Base-by-base conservation (phyloP, 2,329 filamentous ascomycete genomes). In the Microcyclosporella mali region DNA sequence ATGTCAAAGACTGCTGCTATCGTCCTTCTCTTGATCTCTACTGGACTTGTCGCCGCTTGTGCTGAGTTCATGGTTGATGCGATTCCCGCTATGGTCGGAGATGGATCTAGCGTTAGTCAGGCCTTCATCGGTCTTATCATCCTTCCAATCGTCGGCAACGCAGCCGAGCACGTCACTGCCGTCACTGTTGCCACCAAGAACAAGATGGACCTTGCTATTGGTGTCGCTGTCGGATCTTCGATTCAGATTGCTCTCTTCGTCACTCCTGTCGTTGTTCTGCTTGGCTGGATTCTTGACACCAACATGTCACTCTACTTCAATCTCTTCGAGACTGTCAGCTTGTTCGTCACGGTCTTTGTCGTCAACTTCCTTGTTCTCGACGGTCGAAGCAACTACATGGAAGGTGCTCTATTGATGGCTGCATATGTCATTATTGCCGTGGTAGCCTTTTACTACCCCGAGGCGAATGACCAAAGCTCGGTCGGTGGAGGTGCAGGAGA, bases 331-430 rank as follows among this genome's bases (percentile, higher is more conserved):
- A 79, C 76, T 2, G 68, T 88, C 16, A 82, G 85, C 31, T 70
- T 94, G 31, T 94, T 94, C 55, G 85, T 92, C 10, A 81, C 86
- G 2, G 85, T 87, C 0, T 78, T 94, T 32, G 74, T 94, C 27
- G 85, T 89, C 45, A 94, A 94, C 61, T 94, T 94, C 61, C 67
- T 94, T 33, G 87, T 94, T 37, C 74, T 82, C 15, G 87, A 94
- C 56, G 88, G 87, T 21, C 79, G 87, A 62, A 88, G 82, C 49
- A 87, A 90, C 56, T 92, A 86, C 70, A 73, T 90, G 0, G 86
- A 92, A 64, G 86, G 86, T 2, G 79, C 81, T 47, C 67, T 90
- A 45, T 65, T 92, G 27, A 84, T 88, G 40, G 85, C 83, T 30
- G 74, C 87, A 3, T 92, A 92, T 58, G 70, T 83, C 31, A 92